Evolutionary conservation across 495 filamentous ascomycete species (phyloP), one percentile per base, ranked within the genome.

Genomic region (Elaphomyces granulatus): DNA sequence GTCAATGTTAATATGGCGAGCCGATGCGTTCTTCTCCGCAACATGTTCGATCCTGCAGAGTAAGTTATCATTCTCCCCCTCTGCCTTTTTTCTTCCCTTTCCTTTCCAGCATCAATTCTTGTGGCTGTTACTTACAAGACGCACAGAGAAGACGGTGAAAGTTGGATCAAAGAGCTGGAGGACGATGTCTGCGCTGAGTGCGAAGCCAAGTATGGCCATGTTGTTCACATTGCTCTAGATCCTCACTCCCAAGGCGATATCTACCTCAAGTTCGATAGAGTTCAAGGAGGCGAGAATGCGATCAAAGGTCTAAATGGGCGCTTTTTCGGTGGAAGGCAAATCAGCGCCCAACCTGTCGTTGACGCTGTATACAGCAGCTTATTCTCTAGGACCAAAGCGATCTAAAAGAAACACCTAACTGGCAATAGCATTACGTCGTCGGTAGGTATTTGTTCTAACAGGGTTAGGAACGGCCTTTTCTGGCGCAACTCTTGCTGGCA

Each of bases 361-460:
- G 90, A 96, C 58, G 86, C 85, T 46, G 85, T 99, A 59, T 99
- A 99, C 76, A 87, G 83, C 74, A 88, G 82, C 70, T 70, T 94
- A 57, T 96, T 94, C 71, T 80, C 83, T 57, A 78, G 85, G 56
- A 85, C 81, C 45, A 84, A 81, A 61, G 81, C 75, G 0, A 67
- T 73, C 23, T 73, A 66, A 31, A 28, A 43, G n/a, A n/a, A n/a
- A n/a, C n/a, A n/a, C n/a, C 37, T 16, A 40, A 39, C 19, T 46
- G 40, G 45, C 50, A 52, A 51, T 51, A 49, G 32, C 45, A 39
- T 43, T 42, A 43, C 45, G 8, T 23, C 19, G 10, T 18, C 44
- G 47, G 51, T 56, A 52, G 45, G 48, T 54, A 53, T 51, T 31
- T 40, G 34, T 49, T 55, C 52, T 58, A 55, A 51, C 52, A 28